Evolutionary conservation across 2,329 filamentous ascomycete species (phyloP).

Genomic region (Pseudogymnoascus sp.): DNA sequence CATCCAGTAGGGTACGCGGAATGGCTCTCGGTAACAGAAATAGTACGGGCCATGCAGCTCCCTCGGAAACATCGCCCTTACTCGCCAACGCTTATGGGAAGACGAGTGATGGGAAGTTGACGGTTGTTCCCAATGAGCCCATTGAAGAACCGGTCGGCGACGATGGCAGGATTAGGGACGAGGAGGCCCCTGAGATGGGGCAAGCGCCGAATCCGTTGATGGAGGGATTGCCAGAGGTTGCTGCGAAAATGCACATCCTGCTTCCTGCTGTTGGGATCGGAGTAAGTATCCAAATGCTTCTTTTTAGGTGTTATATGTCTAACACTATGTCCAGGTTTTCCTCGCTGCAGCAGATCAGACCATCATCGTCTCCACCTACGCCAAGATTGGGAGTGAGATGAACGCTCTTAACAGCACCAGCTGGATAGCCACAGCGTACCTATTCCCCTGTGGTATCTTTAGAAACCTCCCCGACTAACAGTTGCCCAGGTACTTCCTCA

Average conservation of each 20-base stretch:
- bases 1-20: not conserved
- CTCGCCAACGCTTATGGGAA: constrained; percentile 30
- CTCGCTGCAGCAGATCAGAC: constrained; percentile 70
- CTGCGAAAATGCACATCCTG: constrained; percentile 47
- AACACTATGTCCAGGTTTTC: constrained; percentile 49
- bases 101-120: constrained; percentile 17
- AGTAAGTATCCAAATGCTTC: constrained; percentile 33
- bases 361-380: constrained; percentile 70
- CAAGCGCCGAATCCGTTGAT: constrained; percentile 19
- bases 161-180: constrained; percentile 19
- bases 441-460: not conserved
- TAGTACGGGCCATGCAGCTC: not conserved
- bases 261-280: constrained; percentile 55
- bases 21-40: not conserved
- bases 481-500: constrained; percentile 58
- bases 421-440: constrained; percentile 60
- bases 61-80: constrained; percentile 40
- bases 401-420: constrained; percentile 66
- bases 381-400: constrained; percentile 68
- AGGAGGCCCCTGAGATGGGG: constrained; percentile 15
- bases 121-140: constrained; percentile 14
- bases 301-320: not conserved
- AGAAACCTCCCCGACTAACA: not conserved
- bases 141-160: constrained; percentile 25
- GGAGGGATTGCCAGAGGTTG: constrained; percentile 19